Percentiles rank a stretch among this genome's conserved stretches.
These are phyloP conservation scores for Blastocystis sp. DNA, from an alignment of 352 stramenopile species.

Conservation along the genomic window DNA sequence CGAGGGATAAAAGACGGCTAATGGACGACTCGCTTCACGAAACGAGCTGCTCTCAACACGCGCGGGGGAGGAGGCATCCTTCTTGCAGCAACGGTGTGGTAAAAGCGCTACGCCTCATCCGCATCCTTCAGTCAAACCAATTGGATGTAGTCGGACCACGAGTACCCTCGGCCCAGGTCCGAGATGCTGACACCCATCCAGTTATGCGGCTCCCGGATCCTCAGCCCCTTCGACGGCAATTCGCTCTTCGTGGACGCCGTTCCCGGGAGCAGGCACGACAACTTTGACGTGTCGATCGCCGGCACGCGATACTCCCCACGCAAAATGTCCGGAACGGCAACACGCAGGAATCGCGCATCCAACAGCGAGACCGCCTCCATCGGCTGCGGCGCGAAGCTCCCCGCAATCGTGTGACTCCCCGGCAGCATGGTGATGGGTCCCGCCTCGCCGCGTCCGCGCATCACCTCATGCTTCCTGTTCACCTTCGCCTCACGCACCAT, in stretches of 20 bases:
- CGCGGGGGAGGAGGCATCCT: not conserved
- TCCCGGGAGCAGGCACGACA: conserved; percentile 22
- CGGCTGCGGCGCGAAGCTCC: not conserved
- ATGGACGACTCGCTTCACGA: not conserved
- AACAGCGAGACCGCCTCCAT: conserved; percentile 16
- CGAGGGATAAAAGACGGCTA: not conserved
- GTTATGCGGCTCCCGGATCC: conserved; percentile 47
- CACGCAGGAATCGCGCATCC: conserved; percentile 15
- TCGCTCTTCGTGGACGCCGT: not conserved
- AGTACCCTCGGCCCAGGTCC: conserved; percentile 40
- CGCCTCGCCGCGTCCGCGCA: not conserved
- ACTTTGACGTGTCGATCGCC: conserved; percentile 28
- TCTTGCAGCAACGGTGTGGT: conserved; percentile 19
- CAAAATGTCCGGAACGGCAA: conserved; percentile 3
- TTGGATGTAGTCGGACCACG: conserved; percentile 59
- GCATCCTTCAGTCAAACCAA: not conserved
- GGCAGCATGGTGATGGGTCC: not conserved
- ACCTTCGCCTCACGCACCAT: not conserved
- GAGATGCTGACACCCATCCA: conserved; percentile 61
- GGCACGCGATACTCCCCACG: not conserved
- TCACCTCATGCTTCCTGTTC: not conserved
- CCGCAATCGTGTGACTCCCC: conserved; percentile 8
- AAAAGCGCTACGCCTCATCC: conserved; percentile 32
- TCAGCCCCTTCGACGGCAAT: not conserved
- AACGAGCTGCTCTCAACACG: not conserved